Evolutionary conservation across 2,329 filamentous ascomycete species (phyloP).

Genomic region (Aplosporella prunicola): DNA sequence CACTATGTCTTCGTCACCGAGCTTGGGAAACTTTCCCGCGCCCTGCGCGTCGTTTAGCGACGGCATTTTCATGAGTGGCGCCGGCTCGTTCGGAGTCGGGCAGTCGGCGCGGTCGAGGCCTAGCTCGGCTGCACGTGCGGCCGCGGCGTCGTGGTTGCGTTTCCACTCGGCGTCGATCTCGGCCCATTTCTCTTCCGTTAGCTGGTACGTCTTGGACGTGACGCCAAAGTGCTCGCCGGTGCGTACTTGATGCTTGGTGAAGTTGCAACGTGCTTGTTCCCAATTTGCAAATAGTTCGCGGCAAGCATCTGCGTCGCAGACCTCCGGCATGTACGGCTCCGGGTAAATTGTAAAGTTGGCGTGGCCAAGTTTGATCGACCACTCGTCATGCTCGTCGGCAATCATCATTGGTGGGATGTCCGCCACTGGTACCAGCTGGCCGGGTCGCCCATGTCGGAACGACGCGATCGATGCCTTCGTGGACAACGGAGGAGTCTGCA

Average conservation of each 20-base stretch:
- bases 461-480: constrained; percentile 70
- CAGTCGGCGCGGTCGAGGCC: constrained; percentile 24
- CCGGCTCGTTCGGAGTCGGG: constrained; percentile 36
- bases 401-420: constrained; percentile 56
- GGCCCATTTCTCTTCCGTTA: constrained; percentile 84
- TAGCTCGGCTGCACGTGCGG: constrained; percentile 32
- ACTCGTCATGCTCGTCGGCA: constrained; percentile 62
- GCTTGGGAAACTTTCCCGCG: constrained; percentile 75
- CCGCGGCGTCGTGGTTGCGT: constrained; percentile 55
- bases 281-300: constrained; percentile 66
- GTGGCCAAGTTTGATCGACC: constrained; percentile 78
- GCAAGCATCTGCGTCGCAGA: constrained; percentile 50
- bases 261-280: constrained; percentile 75
- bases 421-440: constrained; percentile 37
- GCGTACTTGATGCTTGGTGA: constrained; percentile 78
- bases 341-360: constrained; percentile 87
- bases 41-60: constrained; percentile 55
- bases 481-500: constrained; percentile 65
- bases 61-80: constrained; percentile 56
- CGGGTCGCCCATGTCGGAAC: constrained; percentile 44
- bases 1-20: constrained; percentile 86
- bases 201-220: constrained; percentile 77
- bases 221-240: constrained; percentile 84
- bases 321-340: constrained; percentile 63
- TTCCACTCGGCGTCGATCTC: constrained; percentile 70